phyloP scores from a whole-genome alignment of 164 flowering plant genomes.

The Vitis riparia region DNA sequence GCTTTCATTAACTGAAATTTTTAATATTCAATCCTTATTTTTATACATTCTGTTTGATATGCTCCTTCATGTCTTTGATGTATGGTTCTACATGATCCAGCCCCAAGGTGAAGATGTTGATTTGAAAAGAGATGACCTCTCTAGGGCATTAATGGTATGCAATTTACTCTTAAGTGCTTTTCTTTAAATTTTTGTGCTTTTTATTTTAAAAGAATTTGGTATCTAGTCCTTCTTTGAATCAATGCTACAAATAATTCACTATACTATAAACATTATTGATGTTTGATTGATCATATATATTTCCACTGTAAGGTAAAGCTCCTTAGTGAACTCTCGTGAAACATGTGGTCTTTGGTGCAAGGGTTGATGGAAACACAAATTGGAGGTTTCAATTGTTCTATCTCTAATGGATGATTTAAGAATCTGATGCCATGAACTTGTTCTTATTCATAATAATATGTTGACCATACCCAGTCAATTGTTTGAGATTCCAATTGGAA shows the following conservation, averaged over 20 bases:
- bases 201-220: neutral
- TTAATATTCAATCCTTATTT: too few relatives aligned
- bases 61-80: too few relatives aligned
- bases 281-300: neutral
- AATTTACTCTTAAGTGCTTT: neutral
- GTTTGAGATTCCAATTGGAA: too few relatives aligned
- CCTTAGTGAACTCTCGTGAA: neutral
- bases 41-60: too few relatives aligned
- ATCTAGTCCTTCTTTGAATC: neutral
- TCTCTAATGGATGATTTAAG: neutral
- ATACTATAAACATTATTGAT: neutral
- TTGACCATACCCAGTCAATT: too few relatives aligned
- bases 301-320: neutral
- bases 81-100: constrained; percentile 29
- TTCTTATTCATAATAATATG: too few relatives aligned
- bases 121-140: constrained; percentile 74
- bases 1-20: too few relatives aligned
- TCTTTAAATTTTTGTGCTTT: neutral
- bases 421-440: too few relatives aligned
- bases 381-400: neutral
- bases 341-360: neutral
- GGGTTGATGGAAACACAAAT: neutral
- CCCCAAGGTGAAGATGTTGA: constrained; percentile 54
- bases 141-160: constrained; percentile 88
- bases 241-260: too few relatives aligned